Conservation (phyloP, 352 stramenopile species). For the Plasmopara viticola region DNA sequence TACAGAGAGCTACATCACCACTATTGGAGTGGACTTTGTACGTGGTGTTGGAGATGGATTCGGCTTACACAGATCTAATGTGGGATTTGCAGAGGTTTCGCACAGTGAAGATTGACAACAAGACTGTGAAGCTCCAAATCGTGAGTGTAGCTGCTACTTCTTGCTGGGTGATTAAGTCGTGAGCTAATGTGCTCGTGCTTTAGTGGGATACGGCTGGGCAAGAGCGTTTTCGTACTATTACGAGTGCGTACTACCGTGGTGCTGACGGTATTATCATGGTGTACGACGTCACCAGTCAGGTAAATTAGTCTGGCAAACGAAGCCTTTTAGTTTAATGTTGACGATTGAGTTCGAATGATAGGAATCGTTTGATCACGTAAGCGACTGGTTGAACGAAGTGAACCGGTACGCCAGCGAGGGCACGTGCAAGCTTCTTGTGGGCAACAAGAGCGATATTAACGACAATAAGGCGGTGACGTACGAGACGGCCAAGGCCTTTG, state of each 20-base stretch:
- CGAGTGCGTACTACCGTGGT: slow-evolving; percentile 97
- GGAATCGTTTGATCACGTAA: slow-evolving; percentile 99
- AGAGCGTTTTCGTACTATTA: slow-evolving; percentile 98
- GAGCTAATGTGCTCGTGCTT: slow-evolving; percentile 7
- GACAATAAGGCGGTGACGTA: slow-evolving; percentile 95
- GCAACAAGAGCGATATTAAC: slow-evolving; percentile 99
- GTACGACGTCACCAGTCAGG: slow-evolving; percentile 98
- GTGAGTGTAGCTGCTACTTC: slow-evolving; percentile 35
- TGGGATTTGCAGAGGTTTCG: slow-evolving; percentile 78
- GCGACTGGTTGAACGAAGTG: slow-evolving; percentile 99
- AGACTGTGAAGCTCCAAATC: slow-evolving; percentile 98
- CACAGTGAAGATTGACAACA: slow-evolving; percentile 98
- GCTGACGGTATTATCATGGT: slow-evolving; percentile 97
- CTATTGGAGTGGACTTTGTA: slow-evolving; percentile 94
- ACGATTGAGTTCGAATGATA: slow-evolving; percentile 12
- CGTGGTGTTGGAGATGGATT: slow-evolving; percentile 14
- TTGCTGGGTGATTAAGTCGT: background rate
- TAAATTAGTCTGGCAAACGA: slow-evolving; percentile 6
- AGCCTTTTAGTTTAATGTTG: background rate
- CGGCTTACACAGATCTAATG: slow-evolving; percentile 4
- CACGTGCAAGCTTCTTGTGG: slow-evolving; percentile 98
- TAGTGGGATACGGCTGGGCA: slow-evolving; percentile 98
- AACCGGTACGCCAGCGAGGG: slow-evolving; percentile 97
- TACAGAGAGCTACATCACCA: slow-evolving; percentile 97
- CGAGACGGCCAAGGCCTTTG: slow-evolving; percentile 96